Evolutionary conservation across 352 stramenopile genomes (phyloP).

Genomic region (Elongisporangium anandrum): DNA sequence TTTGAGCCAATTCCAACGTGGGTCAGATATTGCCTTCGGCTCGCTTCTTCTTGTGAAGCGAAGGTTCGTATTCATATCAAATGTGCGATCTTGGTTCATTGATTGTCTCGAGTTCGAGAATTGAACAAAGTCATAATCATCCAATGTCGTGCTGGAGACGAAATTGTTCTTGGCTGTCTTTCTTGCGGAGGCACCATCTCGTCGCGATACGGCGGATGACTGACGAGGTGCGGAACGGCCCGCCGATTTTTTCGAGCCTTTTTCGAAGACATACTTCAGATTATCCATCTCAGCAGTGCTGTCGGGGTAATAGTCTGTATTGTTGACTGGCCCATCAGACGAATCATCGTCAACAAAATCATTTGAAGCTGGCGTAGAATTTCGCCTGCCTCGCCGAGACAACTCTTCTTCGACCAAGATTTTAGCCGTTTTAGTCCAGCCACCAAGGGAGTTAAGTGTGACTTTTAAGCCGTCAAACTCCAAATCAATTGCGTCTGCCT

Average conservation of each 20-base stretch:
- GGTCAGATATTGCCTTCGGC: conserved; percentile 29
- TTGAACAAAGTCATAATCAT: conserved; percentile 25
- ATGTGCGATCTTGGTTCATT: conserved; percentile 5
- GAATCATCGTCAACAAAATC: not conserved
- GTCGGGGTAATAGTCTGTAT: not conserved
- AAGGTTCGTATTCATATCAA: conserved; percentile 23
- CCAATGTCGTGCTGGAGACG: conserved; percentile 21
- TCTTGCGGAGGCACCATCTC: not conserved
- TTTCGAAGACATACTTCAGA: not conserved
- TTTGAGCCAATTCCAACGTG: conserved; percentile 42
- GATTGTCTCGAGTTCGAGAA: not conserved
- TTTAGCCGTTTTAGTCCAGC: not conserved
- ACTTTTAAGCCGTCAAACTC: conserved; percentile 21
- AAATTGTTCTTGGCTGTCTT: conserved; percentile 2
- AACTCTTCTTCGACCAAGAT: not conserved
- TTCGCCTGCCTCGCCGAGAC: not conserved
- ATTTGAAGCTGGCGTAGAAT: not conserved
- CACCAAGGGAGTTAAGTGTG: not conserved
- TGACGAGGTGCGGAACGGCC: not conserved
- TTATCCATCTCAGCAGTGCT: not conserved
- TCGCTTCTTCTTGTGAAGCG: conserved; percentile 26
- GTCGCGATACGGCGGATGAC: not conserved
- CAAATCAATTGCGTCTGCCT: conserved; percentile 28
- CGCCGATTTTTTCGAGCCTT: not conserved
- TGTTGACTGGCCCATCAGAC: not conserved